These are phyloP conservation scores for Letharia columbiana DNA, from an alignment of 495 filamentous ascomycete genomes.

Conservation along the genomic window DNA sequence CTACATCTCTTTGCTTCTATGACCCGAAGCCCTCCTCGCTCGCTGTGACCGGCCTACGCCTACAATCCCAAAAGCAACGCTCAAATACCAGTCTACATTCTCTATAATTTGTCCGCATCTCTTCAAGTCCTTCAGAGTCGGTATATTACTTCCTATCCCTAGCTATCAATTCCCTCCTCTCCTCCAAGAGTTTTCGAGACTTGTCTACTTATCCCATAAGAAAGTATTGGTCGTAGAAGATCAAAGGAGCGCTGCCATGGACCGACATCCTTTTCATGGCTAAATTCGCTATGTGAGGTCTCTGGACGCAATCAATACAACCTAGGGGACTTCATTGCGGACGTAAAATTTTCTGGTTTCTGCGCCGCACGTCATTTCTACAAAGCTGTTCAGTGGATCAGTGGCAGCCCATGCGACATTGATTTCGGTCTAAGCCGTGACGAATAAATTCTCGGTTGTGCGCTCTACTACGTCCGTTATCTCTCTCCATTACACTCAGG, in stretches of 20 bases:
- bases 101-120: background rate
- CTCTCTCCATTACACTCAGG: no score
- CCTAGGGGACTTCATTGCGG: background rate
- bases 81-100: background rate
- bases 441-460: no score
- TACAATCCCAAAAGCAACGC: background rate
- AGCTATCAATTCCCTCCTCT: background rate
- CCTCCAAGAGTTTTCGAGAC: background rate
- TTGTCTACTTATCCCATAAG: no score
- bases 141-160: background rate
- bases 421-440: no score
- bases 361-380: background rate
- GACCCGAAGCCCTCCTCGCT: background rate
- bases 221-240: background rate
- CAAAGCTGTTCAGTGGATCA: background rate
- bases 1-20: background rate
- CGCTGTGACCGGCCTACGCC: background rate
- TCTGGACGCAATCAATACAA: background rate
- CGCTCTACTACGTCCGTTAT: no score
- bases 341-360: no score
- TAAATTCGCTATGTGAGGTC: background rate
- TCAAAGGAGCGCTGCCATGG: background rate
- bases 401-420: no score
- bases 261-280: background rate
- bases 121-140: background rate